These are phyloP conservation scores for Heritiera littoralis DNA, from an alignment of 345 rosid species.

Conservation along the genomic window DNA sequence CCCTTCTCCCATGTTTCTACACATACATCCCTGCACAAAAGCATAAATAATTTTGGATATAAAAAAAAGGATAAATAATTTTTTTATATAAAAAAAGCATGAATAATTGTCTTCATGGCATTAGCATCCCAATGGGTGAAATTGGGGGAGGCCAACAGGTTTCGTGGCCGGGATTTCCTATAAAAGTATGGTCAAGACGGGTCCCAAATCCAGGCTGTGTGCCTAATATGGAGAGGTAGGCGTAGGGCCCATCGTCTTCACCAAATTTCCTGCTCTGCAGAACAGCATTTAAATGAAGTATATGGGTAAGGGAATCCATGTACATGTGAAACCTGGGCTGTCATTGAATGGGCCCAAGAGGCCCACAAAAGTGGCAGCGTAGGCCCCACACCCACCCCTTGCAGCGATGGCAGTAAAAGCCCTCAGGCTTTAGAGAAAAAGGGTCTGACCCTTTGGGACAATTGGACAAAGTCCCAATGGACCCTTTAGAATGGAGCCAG, in stretches of 20 bases:
- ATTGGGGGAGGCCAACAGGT: background rate
- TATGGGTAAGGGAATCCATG: background rate
- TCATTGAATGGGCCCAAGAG: background rate
- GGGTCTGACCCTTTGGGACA: conserved; percentile 3
- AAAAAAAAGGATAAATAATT: too few relatives aligned
- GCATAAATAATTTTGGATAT: background rate
- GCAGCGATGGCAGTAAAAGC: conserved; percentile 16
- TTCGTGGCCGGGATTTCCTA: conserved; percentile 13
- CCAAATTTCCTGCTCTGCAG: conserved; percentile 43
- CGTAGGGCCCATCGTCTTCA: conserved; percentile 8
- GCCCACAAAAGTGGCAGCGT: background rate
- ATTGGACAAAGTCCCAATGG: conserved; percentile 14
- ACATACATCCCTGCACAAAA: background rate
- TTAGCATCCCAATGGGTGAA: conserved; percentile 6
- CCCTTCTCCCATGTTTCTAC: background rate
- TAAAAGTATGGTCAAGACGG: background rate
- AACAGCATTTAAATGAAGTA: conserved; percentile 9
- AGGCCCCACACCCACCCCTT: conserved; percentile 16
- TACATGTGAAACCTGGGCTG: conserved; percentile 7
- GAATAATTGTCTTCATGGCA: background rate
- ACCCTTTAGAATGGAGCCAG: conserved; percentile 23
- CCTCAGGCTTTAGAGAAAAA: conserved; percentile 11
- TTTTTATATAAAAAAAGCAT: background rate
- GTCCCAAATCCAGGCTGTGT: conserved; percentile 45
- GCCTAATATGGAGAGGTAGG: background rate